phyloP scores from a whole-genome alignment of 352 stramenopile species.

The Globisporangium yorkense region DNA sequence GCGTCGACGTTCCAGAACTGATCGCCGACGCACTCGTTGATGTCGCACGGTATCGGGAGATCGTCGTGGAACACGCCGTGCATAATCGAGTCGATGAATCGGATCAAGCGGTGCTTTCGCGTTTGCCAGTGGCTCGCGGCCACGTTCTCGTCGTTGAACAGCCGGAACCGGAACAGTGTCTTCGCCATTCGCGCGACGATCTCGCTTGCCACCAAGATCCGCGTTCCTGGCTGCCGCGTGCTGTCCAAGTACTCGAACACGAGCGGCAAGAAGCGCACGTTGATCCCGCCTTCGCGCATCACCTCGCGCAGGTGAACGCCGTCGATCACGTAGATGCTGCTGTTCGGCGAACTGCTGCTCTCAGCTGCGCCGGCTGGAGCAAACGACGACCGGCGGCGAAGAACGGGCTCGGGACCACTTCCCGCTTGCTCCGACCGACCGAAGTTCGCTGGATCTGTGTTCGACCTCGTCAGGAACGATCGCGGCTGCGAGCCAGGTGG shows the following conservation, averaged over 20 bases:
- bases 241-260: slow-evolving; percentile 40
- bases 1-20: slow-evolving; percentile 78
- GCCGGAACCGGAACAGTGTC: slow-evolving; percentile 57
- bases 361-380: slow-evolving; percentile 25
- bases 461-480: slow-evolving; percentile 5
- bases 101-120: slow-evolving; percentile 46
- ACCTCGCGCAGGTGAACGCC: slow-evolving; percentile 49
- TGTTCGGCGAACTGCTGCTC: slow-evolving; percentile 8
- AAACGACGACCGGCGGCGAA: slow-evolving; percentile 29
- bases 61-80: slow-evolving; percentile 52
- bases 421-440: background rate
- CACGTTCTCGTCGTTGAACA: slow-evolving; percentile 43
- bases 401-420: background rate
- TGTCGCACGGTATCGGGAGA: slow-evolving; percentile 19
- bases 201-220: slow-evolving; percentile 54
- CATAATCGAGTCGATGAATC: slow-evolving; percentile 70
- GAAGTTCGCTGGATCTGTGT: slow-evolving; percentile 8
- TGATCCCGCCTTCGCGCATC: slow-evolving; percentile 57
- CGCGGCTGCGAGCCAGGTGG: background rate
- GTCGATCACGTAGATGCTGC: slow-evolving; percentile 54
- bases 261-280: slow-evolving; percentile 64
- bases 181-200: slow-evolving; percentile 73
- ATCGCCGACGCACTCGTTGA: slow-evolving; percentile 37
- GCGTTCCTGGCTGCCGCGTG: slow-evolving; percentile 43
- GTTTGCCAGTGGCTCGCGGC: slow-evolving; percentile 44